A percentile compares a stretch with the other conserved stretches of the same genome.
Evolutionary conservation across 352 stramenopile genomes (phyloP).

Genomic region (Pythium aquatile): DNA sequence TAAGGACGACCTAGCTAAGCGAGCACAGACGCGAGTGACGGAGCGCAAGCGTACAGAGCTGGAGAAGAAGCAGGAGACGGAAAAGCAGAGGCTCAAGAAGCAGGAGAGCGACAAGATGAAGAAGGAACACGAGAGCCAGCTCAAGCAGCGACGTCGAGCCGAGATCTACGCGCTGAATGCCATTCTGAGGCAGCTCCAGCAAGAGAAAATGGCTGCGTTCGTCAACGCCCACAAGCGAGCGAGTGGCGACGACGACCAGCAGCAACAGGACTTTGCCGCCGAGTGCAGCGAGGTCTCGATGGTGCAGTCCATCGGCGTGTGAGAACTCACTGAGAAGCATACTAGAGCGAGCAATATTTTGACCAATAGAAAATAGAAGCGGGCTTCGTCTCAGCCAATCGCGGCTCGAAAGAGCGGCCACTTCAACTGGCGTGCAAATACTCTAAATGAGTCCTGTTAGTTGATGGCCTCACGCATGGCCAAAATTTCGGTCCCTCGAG

Average conservation of each 20-base stretch:
- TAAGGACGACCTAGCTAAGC: slow-evolving; percentile 39
- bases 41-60: slow-evolving; percentile 60
- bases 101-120: slow-evolving; percentile 46
- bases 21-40: slow-evolving; percentile 48
- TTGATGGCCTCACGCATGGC: too few relatives aligned
- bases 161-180: slow-evolving; percentile 79
- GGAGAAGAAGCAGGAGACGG: slow-evolving; percentile 49
- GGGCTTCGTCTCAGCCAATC: not conserved
- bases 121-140: slow-evolving; percentile 43
- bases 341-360: not conserved
- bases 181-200: slow-evolving; percentile 57
- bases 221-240: slow-evolving; percentile 38
- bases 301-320: slow-evolving; percentile 30
- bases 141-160: slow-evolving; percentile 50
- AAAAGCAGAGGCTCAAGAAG: slow-evolving; percentile 38
- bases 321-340: not conserved
- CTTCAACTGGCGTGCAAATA: not conserved
- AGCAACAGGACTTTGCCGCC: slow-evolving; percentile 8
- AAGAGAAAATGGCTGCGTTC: slow-evolving; percentile 57
- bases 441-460: too few relatives aligned
- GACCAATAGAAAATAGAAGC: not conserved
- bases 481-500: too few relatives aligned
- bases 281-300: slow-evolving; percentile 20
- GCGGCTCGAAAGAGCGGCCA: not conserved
- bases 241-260: not conserved